These are phyloP conservation scores for Irpex sp. DNA, from an alignment of 1,284 basidiomycete genomes.

Conservation along the genomic window DNA sequence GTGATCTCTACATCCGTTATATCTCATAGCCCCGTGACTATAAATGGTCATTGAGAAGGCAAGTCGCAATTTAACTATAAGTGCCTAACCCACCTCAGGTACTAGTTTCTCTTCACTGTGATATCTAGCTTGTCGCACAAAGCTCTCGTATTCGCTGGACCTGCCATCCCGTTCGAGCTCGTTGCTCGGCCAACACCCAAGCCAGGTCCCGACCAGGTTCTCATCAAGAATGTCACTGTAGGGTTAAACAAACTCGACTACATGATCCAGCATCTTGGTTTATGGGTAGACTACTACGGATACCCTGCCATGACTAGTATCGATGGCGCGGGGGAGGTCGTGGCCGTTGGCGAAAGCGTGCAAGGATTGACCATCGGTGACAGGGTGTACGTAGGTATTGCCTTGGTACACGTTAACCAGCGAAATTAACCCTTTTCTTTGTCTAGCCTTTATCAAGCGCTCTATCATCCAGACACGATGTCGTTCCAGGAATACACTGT, in stretches of 20 bases:
- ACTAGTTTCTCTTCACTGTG: too few species aligned
- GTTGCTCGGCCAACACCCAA: background rate
- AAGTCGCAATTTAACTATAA: too few species aligned
- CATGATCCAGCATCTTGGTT: background rate
- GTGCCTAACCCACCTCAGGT: too few species aligned
- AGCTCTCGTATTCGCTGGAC: background rate
- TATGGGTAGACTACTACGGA: background rate
- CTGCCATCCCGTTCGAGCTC: background rate
- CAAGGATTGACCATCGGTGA: background rate
- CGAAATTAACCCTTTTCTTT: background rate
- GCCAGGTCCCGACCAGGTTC: slow-evolving; percentile 1
- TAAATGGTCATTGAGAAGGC: too few species aligned
- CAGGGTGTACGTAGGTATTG: background rate
- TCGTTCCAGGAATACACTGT: slow-evolving; percentile 19
- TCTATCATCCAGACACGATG: slow-evolving; percentile 5
- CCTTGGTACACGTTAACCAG: background rate
- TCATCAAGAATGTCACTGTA: background rate
- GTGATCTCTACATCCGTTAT: too few species aligned
- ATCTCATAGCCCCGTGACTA: too few species aligned
- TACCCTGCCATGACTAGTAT: background rate
- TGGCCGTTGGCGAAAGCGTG: background rate
- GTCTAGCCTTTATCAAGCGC: background rate
- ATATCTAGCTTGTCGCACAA: background rate
- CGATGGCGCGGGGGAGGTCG: background rate
- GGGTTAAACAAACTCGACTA: background rate